Base-by-base conservation (phyloP, 139 green algal genomes). In the Helicosporidium sp. region DNA sequence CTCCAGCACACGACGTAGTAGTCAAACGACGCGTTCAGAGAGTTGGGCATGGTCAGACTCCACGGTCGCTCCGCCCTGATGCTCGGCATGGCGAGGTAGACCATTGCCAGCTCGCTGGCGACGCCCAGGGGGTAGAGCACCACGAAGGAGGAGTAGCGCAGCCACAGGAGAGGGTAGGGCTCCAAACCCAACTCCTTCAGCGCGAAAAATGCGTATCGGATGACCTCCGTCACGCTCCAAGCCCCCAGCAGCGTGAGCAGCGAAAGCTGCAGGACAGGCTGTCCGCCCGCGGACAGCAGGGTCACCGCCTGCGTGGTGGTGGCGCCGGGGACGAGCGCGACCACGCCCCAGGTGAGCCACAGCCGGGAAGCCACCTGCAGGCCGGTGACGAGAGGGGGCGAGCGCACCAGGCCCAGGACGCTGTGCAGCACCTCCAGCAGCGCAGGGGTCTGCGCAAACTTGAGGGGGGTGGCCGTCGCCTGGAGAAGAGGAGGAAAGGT, bases 181-280 rank as follows among this genome's bases (percentile, higher is more conserved):
- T 66, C 48, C 25, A 33, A 49, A 49, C 19, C 10, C 5, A 35
- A 26, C 24, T 77, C 70, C 72, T 93, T 93, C 46, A 79, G 48
- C 0, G 78, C 80, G 57, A 83, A 95, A 56, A 92, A 93, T 34
- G 57, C 58, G 60, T 95, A 95, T 24, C 85, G 69, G 45, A 94
- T 78, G 28, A 95, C 54, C 51, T 95, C 85, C 31, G 59, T 88
- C 35, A 79, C n/a, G 28, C 64, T 64, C 85, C 85, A 95, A 6
- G 79, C 82, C 6, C 77, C 52, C 49, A 93, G 55, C 37, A 93
- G 62, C 0, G 69, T 79, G 34, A 71, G 46, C 31, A 92, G 51
- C 48, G 58, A 76, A 36, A 92, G 61, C 46, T 65, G 27, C 35
- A 84, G 15, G 31, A 13, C n/a, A 19, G 37, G 19, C 35, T 17